A percentile compares a stretch with the other conserved stretches of the same genome.
Conservation (phyloP, 495 filamentous ascomycete genomes). For the Trichoderma erinaceum region DNA sequence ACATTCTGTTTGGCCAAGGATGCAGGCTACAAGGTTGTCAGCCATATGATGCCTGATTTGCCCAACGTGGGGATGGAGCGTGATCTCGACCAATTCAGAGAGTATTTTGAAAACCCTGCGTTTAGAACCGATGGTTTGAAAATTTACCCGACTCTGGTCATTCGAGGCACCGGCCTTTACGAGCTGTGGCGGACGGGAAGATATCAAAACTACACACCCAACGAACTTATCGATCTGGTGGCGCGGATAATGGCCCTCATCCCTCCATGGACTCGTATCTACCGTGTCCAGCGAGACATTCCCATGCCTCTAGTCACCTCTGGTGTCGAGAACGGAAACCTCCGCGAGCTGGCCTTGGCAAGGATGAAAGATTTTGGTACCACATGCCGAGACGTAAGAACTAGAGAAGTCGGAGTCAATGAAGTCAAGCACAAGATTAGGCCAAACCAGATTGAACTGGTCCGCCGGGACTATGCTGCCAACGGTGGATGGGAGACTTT, state of each 20-base stretch:
- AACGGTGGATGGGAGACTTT: conserved; percentile 99
- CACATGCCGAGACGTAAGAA: conserved; percentile 94
- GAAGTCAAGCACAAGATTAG: conserved; percentile 98
- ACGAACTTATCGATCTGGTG: conserved; percentile 89
- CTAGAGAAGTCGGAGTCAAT: conserved; percentile 94
- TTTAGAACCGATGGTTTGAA: conserved; percentile 98
- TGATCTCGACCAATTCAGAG: conserved; percentile 90
- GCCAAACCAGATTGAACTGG: conserved; percentile 90
- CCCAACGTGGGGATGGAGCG: conserved; percentile 98
- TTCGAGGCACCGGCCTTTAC: conserved; percentile 93
- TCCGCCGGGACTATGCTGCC: conserved; percentile 90
- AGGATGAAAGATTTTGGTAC: conserved; percentile 99
- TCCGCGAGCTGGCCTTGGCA: conserved; percentile 84
- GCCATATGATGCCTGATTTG: conserved; percentile 98
- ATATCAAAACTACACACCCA: conserved; percentile 98
- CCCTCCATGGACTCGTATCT: conserved; percentile 97
- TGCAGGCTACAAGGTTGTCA: conserved; percentile 96
- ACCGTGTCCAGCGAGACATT: conserved; percentile 96
- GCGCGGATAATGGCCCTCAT: conserved; percentile 90
- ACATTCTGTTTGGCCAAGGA: conserved; percentile 95
- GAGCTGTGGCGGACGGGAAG: conserved; percentile 95
- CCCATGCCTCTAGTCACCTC: conserved; percentile 97
- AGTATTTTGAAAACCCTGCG: conserved; percentile 95
- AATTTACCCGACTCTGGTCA: conserved; percentile 96
- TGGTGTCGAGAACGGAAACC: conserved; percentile 95